These are phyloP conservation scores for Neurospora sp. DNA, from an alignment of 495 filamentous ascomycete genomes.

Conservation along the genomic window DNA sequence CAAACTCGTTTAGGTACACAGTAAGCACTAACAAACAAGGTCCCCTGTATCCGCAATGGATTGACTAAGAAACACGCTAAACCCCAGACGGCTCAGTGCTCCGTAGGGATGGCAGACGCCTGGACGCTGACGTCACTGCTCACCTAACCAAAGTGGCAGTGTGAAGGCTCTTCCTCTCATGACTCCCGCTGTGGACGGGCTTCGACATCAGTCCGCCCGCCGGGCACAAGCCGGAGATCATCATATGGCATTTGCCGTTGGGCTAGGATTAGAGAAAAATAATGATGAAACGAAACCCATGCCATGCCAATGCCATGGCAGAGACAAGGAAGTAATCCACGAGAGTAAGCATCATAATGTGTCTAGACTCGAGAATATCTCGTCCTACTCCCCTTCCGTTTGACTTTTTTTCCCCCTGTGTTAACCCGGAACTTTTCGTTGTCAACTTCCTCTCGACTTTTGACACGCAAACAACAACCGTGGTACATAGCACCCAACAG, in stretches of 20 bases:
- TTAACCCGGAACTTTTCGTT: background rate
- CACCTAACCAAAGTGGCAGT: background rate
- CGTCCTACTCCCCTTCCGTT: background rate
- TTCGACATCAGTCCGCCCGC: background rate
- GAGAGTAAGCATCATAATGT: background rate
- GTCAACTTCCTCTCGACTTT: background rate
- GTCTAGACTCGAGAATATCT: background rate
- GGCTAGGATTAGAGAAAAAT: background rate
- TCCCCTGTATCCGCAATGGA: background rate
- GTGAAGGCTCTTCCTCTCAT: background rate
- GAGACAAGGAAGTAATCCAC: background rate
- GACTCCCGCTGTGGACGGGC: background rate
- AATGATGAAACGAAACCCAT: background rate
- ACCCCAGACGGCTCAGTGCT: background rate
- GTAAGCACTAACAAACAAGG: background rate
- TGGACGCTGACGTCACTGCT: background rate
- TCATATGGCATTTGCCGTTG: background rate
- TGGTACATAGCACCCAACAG: background rate
- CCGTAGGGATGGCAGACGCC: background rate
- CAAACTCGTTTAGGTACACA: background rate
- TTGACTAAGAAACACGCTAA: background rate
- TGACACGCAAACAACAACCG: background rate
- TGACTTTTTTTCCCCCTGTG: background rate
- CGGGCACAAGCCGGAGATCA: background rate
- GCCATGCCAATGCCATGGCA: background rate